Evolutionary conservation across 176 grass and related monocot species (phyloP).

Genomic region (Avena atlantica): DNA sequence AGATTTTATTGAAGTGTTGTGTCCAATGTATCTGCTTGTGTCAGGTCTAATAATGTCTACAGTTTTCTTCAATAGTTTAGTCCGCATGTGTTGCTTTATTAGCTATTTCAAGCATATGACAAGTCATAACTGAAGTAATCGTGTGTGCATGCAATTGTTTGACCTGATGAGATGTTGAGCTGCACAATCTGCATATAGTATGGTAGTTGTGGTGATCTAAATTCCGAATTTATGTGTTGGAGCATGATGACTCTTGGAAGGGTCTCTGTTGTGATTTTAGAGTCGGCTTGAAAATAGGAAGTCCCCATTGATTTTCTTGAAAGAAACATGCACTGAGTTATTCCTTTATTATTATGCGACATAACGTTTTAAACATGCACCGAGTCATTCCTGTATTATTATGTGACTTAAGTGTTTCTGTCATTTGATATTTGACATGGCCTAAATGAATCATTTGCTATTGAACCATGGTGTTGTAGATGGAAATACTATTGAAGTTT

Average conservation of each 20-base stretch:
- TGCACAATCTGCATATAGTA: neutral
- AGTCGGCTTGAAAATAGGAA: neutral
- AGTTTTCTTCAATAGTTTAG: constrained; percentile 9
- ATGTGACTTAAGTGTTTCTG: neutral
- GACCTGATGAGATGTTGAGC: neutral
- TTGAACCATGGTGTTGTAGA: constrained; percentile 50
- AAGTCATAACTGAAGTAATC: neutral
- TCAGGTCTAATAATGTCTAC: constrained; percentile 8
- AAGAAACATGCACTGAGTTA: constrained; percentile 16
- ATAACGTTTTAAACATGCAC: neutral
- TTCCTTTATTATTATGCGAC: neutral
- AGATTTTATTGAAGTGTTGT: neutral
- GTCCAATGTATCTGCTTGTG: neutral
- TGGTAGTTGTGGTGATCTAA: neutral
- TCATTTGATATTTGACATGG: constrained; percentile 18
- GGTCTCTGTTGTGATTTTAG: neutral
- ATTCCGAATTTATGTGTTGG: neutral
- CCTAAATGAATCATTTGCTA: constrained; percentile 28
- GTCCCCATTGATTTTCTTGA: neutral
- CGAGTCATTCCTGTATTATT: constrained; percentile 7
- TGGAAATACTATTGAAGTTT: constrained; percentile 96
- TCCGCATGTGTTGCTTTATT: neutral
- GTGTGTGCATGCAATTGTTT: neutral
- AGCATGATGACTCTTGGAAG: neutral
- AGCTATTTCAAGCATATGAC: constrained; percentile 15